phyloP scores from a whole-genome alignment of 805 yeast genomes.

The Allodekkera sacchari region DNA sequence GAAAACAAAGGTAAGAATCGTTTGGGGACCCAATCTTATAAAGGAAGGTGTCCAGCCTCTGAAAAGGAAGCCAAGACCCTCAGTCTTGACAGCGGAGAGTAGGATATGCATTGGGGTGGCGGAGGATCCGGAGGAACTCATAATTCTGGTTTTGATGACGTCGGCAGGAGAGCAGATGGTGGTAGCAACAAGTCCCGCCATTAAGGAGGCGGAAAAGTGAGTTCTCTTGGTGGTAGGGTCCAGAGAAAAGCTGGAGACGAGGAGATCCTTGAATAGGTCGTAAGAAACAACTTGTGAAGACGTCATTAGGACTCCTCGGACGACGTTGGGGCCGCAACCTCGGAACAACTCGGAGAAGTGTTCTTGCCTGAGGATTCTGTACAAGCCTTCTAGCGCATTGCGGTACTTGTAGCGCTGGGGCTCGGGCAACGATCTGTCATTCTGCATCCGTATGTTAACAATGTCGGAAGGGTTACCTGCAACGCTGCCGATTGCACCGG shows the following conservation, averaged over 20 bases:
- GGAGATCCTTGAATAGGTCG: slow-evolving; percentile 58
- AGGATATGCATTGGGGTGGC: slow-evolving; percentile 45
- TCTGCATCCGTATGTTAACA: slow-evolving; percentile 86
- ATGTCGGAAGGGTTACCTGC: slow-evolving; percentile 87
- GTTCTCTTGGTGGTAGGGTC: slow-evolving; percentile 59
- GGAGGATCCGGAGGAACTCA: slow-evolving; percentile 51
- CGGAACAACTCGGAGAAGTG: slow-evolving; percentile 52
- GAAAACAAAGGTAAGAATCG: slow-evolving; percentile 60
- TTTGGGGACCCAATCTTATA: slow-evolving; percentile 77
- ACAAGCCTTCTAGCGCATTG: slow-evolving; percentile 72
- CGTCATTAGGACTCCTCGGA: slow-evolving; percentile 81
- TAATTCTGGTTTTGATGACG: slow-evolving; percentile 80
- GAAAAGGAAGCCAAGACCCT: slow-evolving; percentile 76
- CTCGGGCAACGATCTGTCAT: slow-evolving; percentile 62
- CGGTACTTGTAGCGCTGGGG: slow-evolving; percentile 63
- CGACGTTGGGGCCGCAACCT: slow-evolving; percentile 71
- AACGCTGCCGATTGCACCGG: slow-evolving; percentile 78
- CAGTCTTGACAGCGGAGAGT: slow-evolving; percentile 46
- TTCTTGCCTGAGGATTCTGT: slow-evolving; percentile 52
- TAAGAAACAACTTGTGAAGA: slow-evolving; percentile 87
- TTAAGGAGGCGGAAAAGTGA: slow-evolving; percentile 68
- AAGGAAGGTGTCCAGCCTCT: slow-evolving; percentile 90
- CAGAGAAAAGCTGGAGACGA: slow-evolving; percentile 42
- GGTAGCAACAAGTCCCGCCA: slow-evolving; percentile 85
- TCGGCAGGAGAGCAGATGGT: slow-evolving; percentile 92